A percentile compares a stretch with the other conserved stretches of the same genome.
Conservation (phyloP, 2,329 filamentous ascomycete species). For the Parastagonospora nodorum region DNA sequence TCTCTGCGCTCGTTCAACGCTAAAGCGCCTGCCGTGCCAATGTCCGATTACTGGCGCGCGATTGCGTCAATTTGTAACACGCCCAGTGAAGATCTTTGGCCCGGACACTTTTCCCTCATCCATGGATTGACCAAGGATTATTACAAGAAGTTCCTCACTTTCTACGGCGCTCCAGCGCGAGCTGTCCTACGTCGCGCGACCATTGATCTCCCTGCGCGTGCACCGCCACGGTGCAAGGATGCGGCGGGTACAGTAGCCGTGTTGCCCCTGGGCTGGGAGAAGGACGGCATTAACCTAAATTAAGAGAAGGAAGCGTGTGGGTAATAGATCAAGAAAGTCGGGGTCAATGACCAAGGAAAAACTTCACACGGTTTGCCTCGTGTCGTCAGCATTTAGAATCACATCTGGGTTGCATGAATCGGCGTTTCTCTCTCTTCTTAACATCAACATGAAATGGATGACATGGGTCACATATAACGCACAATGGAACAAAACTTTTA, state of each 20-base stretch:
- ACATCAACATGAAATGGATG: slow-evolving; percentile 4
- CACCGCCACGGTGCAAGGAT: slow-evolving; percentile 28
- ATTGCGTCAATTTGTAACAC: slow-evolving; percentile 79
- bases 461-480: not conserved
- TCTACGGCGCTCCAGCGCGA: slow-evolving; percentile 80
- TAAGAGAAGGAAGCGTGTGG: slow-evolving; percentile 3
- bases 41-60: slow-evolving; percentile 81
- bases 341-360: too few species aligned
- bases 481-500: not conserved
- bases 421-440: slow-evolving; percentile 1
- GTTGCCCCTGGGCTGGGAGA: slow-evolving; percentile 40
- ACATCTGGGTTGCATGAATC: not conserved
- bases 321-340: not conserved
- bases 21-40: slow-evolving; percentile 71
- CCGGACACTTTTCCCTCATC: slow-evolving; percentile 56
- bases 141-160: slow-evolving; percentile 74
- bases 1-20: slow-evolving; percentile 73
- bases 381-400: not conserved
- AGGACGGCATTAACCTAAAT: slow-evolving; percentile 26
- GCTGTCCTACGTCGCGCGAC: slow-evolving; percentile 72
- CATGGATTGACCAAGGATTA: slow-evolving; percentile 64
- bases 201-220: slow-evolving; percentile 68
- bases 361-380: not conserved
- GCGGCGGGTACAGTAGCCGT: slow-evolving; percentile 38
- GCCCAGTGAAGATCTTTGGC: slow-evolving; percentile 57